Conservation (phyloP, 331 rosid genomes). For the Ulmus americana region DNA sequence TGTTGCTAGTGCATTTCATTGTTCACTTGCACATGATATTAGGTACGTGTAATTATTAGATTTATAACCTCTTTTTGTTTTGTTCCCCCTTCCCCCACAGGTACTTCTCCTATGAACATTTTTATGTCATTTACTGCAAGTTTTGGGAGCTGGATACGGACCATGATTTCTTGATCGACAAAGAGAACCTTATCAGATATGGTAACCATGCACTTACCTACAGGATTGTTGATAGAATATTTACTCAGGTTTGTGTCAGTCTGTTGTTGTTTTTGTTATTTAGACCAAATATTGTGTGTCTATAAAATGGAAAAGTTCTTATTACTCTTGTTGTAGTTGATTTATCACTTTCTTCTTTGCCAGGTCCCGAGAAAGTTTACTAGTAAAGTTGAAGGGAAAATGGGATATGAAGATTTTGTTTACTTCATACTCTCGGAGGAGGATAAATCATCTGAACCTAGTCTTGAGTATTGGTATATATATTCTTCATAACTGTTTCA, state of each 20-base stretch:
- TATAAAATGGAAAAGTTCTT: neutral
- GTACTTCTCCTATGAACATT: conserved; percentile 97
- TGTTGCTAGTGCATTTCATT: neutral
- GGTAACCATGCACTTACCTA: conserved; percentile 98
- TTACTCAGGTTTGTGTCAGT: conserved; percentile 79
- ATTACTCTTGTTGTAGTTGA: conserved; percentile 1
- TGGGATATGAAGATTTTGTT: conserved; percentile 99
- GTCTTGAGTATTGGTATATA: conserved; percentile 93
- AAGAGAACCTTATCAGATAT: conserved; percentile 95
- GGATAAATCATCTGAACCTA: conserved; percentile 91
- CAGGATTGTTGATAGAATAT: conserved; percentile 96
- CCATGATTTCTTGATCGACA: conserved; percentile 95
- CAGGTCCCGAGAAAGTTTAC: conserved; percentile 95
- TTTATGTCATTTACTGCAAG: conserved; percentile 97
- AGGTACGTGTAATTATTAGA: neutral
- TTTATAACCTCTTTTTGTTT: neutral
- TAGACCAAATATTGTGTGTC: conserved; percentile 22
- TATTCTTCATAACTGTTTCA: conserved; percentile 17
- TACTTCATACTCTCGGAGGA: conserved; percentile 96
- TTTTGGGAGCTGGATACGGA: conserved; percentile 99
- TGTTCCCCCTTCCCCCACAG: conserved; percentile 30
- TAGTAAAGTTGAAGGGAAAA: conserved; percentile 86
- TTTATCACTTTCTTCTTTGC: conserved; percentile 18
- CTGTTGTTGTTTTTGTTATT: conserved; percentile 20
- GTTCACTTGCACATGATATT: conserved; percentile 5